Conservation (phyloP, 768 basidiomycete genomes). For the Suillus variegatus region DNA sequence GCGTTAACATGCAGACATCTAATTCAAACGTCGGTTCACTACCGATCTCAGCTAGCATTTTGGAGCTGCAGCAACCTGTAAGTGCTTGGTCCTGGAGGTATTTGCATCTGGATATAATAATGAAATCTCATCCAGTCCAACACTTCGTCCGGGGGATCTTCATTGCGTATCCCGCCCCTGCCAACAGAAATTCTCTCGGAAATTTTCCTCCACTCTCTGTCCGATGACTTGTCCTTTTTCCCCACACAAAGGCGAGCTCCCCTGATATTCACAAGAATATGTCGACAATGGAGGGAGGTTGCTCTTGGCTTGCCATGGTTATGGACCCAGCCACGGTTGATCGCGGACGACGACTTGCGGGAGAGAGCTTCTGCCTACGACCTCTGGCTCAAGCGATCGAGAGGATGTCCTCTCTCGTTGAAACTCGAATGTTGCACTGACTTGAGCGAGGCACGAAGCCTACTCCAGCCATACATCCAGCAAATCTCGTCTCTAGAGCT, state of each 20-base stretch:
- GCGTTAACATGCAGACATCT: neutral
- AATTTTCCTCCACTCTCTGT: slow-evolving; percentile 45
- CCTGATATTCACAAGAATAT: slow-evolving; percentile 41
- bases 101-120: neutral
- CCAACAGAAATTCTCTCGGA: slow-evolving; percentile 49
- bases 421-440: neutral
- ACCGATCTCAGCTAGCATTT: neutral
- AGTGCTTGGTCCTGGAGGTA: neutral
- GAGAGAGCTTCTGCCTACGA: slow-evolving; percentile 1
- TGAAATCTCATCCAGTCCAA: slow-evolving; percentile 11
- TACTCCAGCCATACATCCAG: slow-evolving; percentile 21
- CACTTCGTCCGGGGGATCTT: slow-evolving; percentile 19
- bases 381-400: neutral
- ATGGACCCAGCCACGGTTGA: slow-evolving; percentile 44
- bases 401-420: neutral
- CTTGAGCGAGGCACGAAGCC: neutral
- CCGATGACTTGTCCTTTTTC: slow-evolving; percentile 23
- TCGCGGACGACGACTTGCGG: slow-evolving; percentile 4
- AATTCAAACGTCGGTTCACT: neutral
- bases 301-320: slow-evolving; percentile 41
- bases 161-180: slow-evolving; percentile 35
- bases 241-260: slow-evolving; percentile 32
- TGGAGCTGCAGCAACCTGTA: neutral
- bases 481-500: slow-evolving; percentile 11
- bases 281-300: slow-evolving; percentile 43